Percentiles rank a stretch among this genome's conserved stretches.
Evolutionary conservation across 2,329 filamentous ascomycete species (phyloP).

Genomic region (Chaetomiaceae sp.): DNA sequence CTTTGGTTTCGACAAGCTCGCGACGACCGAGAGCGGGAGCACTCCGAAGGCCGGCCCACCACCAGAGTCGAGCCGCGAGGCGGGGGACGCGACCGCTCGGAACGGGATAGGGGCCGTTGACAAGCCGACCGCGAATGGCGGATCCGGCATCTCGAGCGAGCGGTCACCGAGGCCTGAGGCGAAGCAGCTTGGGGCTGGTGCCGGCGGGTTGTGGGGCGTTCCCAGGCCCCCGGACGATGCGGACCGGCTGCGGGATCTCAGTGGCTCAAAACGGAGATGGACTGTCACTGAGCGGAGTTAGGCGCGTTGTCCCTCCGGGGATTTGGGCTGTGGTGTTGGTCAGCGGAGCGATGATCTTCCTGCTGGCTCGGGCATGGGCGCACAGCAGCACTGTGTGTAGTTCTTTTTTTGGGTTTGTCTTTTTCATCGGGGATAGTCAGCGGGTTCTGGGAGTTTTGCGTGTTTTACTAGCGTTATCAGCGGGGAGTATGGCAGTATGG

Average conservation of each 20-base stretch:
- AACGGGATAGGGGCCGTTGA: neutral
- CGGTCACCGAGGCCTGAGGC: constrained; percentile 27
- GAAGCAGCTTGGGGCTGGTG: constrained; percentile 35
- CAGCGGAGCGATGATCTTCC: neutral
- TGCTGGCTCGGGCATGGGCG: neutral
- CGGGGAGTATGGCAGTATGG: no score
- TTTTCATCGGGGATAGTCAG: neutral
- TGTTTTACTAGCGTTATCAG: no score
- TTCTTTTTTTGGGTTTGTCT: neutral
- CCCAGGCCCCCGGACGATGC: constrained; percentile 41
- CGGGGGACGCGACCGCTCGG: neutral
- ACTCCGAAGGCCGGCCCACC: no score
- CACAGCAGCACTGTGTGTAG: neutral
- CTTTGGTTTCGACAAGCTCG: constrained; percentile 35
- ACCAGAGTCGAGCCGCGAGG: neutral
- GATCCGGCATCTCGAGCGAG: neutral
- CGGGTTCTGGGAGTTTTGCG: neutral
- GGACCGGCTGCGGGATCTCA: constrained; percentile 43
- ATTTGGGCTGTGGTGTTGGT: neutral
- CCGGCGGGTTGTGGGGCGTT: constrained; percentile 42
- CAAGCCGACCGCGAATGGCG: neutral
- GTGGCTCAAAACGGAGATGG: constrained; percentile 49
- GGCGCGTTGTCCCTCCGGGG: neutral
- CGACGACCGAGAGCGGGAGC: neutral
- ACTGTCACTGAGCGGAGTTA: constrained; percentile 46